Base-by-base conservation (phyloP, 441 rosid species). In the Biscutella laevigata region DNA sequence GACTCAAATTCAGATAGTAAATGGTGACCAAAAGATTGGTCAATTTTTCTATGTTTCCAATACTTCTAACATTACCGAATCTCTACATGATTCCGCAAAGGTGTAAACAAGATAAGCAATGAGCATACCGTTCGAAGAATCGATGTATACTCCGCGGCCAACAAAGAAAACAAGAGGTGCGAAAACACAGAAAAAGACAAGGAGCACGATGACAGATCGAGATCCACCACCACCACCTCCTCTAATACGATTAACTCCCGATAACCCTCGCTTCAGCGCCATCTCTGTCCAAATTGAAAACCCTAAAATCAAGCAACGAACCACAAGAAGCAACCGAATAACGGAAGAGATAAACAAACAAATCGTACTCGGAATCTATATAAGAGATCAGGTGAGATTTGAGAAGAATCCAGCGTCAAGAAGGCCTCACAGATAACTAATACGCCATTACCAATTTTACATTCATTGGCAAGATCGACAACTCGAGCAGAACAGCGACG, bases 201-300 rank as follows among this genome's bases (percentile, higher is more conserved):
- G 60, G 39, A 81, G 52, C 20, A 49, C 54, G 25, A 86, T 61
- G 7, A 73, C 71, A 51, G 78, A 71, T 55, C 86, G 70, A 57
- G 80, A 71, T 53, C 71, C 40, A 61, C 72, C 62, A 40, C 81
- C 15, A 20, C 66, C 48, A n/a, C n/a, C n/a, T 53, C 72, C 66
- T 40, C 80, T 59, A 67, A 48, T 66, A 68, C 82, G 69, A 20
- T 59, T 52, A 59, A 61, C 58, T 56, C 73, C 74, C 4, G 79
- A 74, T 41, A 74, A 62, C 25, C 84, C 91, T 48, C 94, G 84
- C 76, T 66, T 86, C 69, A 79, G 68, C 73, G 83, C 86, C 98
- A 91, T 91, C 74, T 39, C 71, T 53, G 4, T n/a, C 47, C 53
- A 61, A 17, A 29, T 13, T 25, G 28, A 47, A 59, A 73, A 29